Conservation (phyloP, 2,329 filamentous ascomycete genomes). For the Anthostomella pinea region DNA sequence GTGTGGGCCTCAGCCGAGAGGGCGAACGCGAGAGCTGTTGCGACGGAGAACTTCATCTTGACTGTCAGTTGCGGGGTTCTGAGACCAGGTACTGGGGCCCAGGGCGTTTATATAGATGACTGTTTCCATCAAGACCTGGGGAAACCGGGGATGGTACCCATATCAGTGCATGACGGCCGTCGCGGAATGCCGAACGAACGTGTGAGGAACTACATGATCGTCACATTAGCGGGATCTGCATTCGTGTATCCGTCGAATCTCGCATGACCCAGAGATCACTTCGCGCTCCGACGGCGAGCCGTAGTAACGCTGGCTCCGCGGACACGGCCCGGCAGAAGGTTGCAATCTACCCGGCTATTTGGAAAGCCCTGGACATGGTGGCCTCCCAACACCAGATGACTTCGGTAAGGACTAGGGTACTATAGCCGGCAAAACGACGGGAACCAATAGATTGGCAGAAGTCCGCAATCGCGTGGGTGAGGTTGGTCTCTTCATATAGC, state of each 20-base stretch:
- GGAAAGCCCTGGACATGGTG: slow-evolving; percentile 1
- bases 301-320: background rate
- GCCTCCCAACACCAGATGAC: background rate
- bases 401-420: background rate
- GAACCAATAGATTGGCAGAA: too few species aligned
- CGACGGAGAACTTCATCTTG: slow-evolving; percentile 38
- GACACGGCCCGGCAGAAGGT: slow-evolving; percentile 11
- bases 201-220: slow-evolving; percentile 1
- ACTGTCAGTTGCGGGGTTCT: slow-evolving; percentile 3
- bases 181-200: slow-evolving; percentile 8
- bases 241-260: background rate
- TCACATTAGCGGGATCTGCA: slow-evolving; percentile 12
- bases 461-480: too few species aligned
- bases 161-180: background rate
- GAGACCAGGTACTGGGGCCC: background rate
- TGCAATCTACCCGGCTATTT: slow-evolving; percentile 22
- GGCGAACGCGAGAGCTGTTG: slow-evolving; percentile 32
- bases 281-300: background rate
- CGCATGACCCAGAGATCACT: background rate
- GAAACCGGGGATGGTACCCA: background rate
- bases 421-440: slow-evolving; percentile 1
- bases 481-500: too few species aligned
- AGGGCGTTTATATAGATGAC: background rate
- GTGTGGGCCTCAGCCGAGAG: slow-evolving; percentile 38
- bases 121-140: background rate